Evolutionary conservation across 2,329 filamentous ascomycete species (phyloP), one percentile per base, ranked within the genome.

Genomic region (Aureobasidium namibiae): DNA sequence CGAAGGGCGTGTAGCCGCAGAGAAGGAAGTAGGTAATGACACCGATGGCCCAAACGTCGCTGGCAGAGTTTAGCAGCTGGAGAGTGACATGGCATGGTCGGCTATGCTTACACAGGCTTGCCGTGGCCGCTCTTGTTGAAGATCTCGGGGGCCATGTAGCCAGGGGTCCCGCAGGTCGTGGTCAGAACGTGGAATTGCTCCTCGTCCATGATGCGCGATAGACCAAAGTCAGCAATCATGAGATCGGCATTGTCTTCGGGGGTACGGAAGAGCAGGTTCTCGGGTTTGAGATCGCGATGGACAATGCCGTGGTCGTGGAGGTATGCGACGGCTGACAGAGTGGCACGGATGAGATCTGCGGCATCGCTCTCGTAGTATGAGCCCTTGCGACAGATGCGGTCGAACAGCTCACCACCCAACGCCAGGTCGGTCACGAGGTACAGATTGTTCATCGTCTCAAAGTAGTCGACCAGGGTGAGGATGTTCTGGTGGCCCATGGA

Each of bases 401-500:
- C 94, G 73, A 99, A 99, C 16, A 99, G 84, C 74, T 99, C 94
- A 66, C 94, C 94, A 64, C 94, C 94, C 18, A 97, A 85, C 18
- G 94, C 94, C 33, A 99, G 87, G 70, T 99, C 94, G 44, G 94
- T 97, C 54, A 99, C 94, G 38, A 99, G 86, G 73, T 99, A 99
- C 65, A 99, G 82, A 75, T 99, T 99, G 78, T 99, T 97, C 89
- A 96, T 95, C 7, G 94, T 99, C 78, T 99, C 94, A 71, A 99
- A 99, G 76, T 97, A 99, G 78, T 99, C 94, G 68, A 97, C 94
- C 61, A 99, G 82, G 1, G 94, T 99, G 62, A 99, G 78, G 72
- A 99, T 97, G 72, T 99, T 99, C 74, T 94, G 90, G 76, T 99
- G 92, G 59, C 94, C 94, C 89, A 99, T 96, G 1, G 92, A 97